Conservation (phyloP, 768 basidiomycete species). For the Mycena floridula region DNA sequence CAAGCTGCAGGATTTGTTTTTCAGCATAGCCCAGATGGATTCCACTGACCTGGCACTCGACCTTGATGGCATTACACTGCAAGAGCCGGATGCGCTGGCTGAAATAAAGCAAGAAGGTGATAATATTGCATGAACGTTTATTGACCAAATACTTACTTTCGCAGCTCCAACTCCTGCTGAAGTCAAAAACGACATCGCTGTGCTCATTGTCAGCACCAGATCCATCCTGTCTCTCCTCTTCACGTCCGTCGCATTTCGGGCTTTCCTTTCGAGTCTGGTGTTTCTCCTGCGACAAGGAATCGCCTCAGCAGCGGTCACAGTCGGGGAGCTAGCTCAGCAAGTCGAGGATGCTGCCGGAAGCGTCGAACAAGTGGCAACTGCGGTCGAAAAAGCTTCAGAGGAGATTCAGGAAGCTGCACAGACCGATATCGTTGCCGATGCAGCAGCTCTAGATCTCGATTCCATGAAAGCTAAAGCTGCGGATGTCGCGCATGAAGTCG, state of each 20-base stretch:
- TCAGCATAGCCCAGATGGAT: conserved; percentile 17
- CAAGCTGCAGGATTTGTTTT: conserved; percentile 31
- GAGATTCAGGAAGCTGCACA: not conserved
- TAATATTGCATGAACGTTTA: too few relatives aligned
- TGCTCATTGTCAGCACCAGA: not conserved
- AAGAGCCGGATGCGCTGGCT: too few relatives aligned
- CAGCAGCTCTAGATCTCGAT: not conserved
- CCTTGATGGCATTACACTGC: too few relatives aligned
- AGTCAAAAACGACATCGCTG: not conserved
- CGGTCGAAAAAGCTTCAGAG: not conserved
- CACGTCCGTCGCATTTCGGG: not conserved
- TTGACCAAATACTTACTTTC: not conserved
- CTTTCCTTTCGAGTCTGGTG: not conserved
- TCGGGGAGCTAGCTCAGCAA: not conserved
- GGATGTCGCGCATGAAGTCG: not conserved
- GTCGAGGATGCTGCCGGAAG: not conserved
- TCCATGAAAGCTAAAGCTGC: not conserved
- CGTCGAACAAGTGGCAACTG: not conserved
- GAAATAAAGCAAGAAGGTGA: too few relatives aligned
- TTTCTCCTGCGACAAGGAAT: not conserved
- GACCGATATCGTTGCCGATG: not conserved
- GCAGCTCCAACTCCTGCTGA: not conserved
- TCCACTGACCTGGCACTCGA: too few relatives aligned
- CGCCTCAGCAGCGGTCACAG: not conserved
- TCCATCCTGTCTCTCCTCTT: not conserved